Percentiles rank a stretch among this genome's conserved stretches.
These are phyloP conservation scores for Boletus edulis DNA, from an alignment of 768 basidiomycete genomes.

Conservation along the genomic window DNA sequence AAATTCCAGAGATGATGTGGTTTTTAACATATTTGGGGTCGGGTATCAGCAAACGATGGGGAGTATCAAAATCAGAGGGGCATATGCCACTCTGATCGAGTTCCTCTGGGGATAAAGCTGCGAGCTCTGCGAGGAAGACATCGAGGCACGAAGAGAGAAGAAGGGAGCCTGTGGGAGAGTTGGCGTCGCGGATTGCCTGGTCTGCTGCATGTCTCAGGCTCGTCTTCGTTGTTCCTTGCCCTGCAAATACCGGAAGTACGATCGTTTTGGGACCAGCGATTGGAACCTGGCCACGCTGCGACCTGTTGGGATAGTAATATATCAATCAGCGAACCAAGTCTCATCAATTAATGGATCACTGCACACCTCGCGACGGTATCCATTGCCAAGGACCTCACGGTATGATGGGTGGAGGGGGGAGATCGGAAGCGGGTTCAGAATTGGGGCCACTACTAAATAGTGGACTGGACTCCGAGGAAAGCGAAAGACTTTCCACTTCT, in stretches of 20 bases:
- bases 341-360: background rate
- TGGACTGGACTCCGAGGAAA: conserved; percentile 10
- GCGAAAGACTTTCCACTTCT: conserved; percentile 22
- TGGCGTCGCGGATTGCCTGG: conserved; percentile 42
- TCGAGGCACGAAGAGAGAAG: conserved; percentile 52
- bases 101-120: conserved; percentile 39
- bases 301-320: background rate
- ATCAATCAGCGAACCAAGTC: background rate
- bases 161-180: conserved; percentile 39
- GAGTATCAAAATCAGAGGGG: conserved; percentile 42
- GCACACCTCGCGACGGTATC: conserved; percentile 7
- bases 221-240: conserved; percentile 47
- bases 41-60: conserved; percentile 39
- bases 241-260: conserved; percentile 51
- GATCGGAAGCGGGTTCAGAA: conserved; percentile 1
- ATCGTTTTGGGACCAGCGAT: conserved; percentile 5
- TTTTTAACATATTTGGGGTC: conserved; percentile 39
- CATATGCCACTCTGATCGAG: conserved; percentile 38
- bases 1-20: conserved; percentile 47
- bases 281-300: conserved; percentile 1
- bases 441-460: conserved; percentile 17
- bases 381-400: background rate
- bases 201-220: conserved; percentile 32
- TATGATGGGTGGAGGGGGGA: background rate
- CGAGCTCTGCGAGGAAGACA: conserved; percentile 49